Conservation (phyloP, 108 stramenopile species). For the Halocafeteria seosinensis region DNA sequence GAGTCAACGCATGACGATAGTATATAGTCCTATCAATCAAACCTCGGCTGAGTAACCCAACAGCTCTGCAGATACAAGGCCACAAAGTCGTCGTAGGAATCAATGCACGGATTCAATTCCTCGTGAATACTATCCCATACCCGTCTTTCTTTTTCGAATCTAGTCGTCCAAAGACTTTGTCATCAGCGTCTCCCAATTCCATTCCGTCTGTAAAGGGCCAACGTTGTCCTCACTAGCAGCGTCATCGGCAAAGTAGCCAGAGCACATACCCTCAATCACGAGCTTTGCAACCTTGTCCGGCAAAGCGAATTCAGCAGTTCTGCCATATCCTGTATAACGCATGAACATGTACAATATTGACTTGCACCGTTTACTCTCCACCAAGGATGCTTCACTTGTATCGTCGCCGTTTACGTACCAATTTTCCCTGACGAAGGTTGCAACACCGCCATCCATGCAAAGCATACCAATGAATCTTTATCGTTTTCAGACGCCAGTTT, state of each 20-base stretch:
- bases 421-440: constrained; percentile 20
- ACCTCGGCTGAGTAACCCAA: constrained; percentile 58
- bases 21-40: constrained; percentile 57
- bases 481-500: background rate
- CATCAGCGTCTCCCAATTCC: constrained; percentile 77
- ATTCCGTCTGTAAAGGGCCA: too few species aligned
- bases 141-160: constrained; percentile 62
- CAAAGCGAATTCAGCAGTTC: constrained; percentile 58
- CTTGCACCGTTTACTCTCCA: too few species aligned
- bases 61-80: constrained; percentile 48
- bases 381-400: background rate
- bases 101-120: background rate
- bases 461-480: constrained; percentile 44
- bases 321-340: constrained; percentile 27
- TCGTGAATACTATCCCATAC: too few species aligned
- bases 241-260: too few species aligned
- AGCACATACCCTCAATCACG: too few species aligned
- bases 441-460: constrained; percentile 76
- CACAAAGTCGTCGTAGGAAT: background rate
- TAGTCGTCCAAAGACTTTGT: constrained; percentile 45
- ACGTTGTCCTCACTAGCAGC: too few species aligned
- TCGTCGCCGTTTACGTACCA: too few species aligned
- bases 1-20: constrained; percentile 60
- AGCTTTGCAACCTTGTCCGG: constrained; percentile 46
- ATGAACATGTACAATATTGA: too few species aligned